Percentiles rank a stretch among this genome's conserved stretches.
Conservation (phyloP, 768 basidiomycete genomes). For the Pisolithus orientalis region DNA sequence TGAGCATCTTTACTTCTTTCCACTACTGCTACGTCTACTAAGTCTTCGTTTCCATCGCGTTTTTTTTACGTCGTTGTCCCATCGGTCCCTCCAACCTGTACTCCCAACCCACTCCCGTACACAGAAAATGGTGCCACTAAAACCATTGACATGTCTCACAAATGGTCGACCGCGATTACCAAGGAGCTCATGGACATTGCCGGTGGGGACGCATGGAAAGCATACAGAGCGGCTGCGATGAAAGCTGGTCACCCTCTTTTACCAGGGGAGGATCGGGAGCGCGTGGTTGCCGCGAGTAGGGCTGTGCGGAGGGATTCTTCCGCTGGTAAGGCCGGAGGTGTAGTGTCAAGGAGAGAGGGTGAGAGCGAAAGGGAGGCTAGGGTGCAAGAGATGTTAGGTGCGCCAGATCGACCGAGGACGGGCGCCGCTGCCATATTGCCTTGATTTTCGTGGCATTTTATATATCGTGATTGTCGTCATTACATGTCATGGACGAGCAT, state of each 20-base stretch:
- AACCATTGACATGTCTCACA: constrained; percentile 52
- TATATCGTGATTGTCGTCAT: background rate
- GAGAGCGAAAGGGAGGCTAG: constrained; percentile 16
- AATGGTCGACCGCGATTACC: constrained; percentile 63
- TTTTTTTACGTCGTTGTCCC: no score
- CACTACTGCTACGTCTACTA: no score
- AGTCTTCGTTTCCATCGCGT: background rate
- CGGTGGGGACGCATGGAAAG: constrained; percentile 54
- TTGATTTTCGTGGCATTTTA: constrained; percentile 8
- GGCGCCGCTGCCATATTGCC: constrained; percentile 36
- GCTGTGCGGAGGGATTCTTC: background rate
- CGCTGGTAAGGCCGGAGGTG: background rate
- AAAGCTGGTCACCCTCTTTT: constrained; percentile 45
- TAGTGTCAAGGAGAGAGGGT: background rate
- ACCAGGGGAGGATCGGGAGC: constrained; percentile 35
- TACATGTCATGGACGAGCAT: background rate
- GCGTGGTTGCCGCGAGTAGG: constrained; percentile 10
- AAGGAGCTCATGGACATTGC: constrained; percentile 65
- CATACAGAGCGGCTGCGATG: constrained; percentile 43
- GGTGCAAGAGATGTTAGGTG: constrained; percentile 26
- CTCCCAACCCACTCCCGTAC: background rate
- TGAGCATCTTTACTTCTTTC: constrained; percentile 31
- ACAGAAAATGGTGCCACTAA: constrained; percentile 44
- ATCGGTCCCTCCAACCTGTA: background rate
- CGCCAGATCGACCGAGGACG: constrained; percentile 26